Base-by-base conservation (phyloP, 495 filamentous ascomycete species). In the Trichoderma erinaceum region DNA sequence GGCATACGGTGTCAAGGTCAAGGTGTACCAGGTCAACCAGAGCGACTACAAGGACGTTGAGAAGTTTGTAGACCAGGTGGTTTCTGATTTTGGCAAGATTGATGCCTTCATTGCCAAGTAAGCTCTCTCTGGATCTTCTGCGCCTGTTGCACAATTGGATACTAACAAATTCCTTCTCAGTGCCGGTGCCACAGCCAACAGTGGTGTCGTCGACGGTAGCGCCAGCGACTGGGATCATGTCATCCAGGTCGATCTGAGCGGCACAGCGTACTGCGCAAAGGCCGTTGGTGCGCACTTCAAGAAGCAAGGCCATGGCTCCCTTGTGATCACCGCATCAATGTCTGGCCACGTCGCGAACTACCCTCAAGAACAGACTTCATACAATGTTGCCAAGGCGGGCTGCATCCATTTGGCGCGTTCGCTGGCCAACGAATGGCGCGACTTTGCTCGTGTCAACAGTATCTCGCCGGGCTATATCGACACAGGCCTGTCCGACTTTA, bases 381-480 rank as follows among this genome's bases (percentile, higher is more conserved):
- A 92, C 82, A 92, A 92, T 73, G 88, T 89, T 38, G 88, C 89
- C 71, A 92, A 92, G 80, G 89, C 90, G 4, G 79, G 79, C 16
- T 80, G 78, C 70, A 83, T 83, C 63, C 79, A 81, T 71, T 69
- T 81, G 73, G 79, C 78, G 5, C 66, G 70, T 50, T 89, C 85
- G 64, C 77, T 92, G 67, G 89, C 89, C 63, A 89, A 89, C 75
- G 89, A 91, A 75, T 92, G 89, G 89, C 80, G 89, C 66, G 88
- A 88, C 73, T 93, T 93, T 75, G 89, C 89, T 2, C 82, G 89
- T 32, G 88, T 89, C 67, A 92, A 92, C 80, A 83, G 79, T 77
- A 87, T 92, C 74, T 90, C 87, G 0, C 89, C 89, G 1, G 89
- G 89, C 16, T 92, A 92, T 78, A 92, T 94, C 71, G 88, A 90